Base-by-base conservation (phyloP, 192 early-diverging fungal species). In the Backusella tarrabulga region DNA sequence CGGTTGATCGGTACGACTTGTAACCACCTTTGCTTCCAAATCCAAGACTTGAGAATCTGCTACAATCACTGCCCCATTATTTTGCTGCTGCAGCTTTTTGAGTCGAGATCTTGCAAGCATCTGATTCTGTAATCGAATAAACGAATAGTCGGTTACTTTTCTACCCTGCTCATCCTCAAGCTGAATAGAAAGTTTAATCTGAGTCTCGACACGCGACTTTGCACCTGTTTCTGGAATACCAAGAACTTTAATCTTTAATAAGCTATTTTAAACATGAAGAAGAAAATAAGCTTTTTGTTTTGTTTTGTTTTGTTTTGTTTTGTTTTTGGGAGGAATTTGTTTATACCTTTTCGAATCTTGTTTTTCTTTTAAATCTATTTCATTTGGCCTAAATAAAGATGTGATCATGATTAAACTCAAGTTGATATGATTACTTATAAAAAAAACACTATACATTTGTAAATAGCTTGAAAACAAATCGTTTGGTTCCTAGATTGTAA, bases 141-240 rank as follows among this genome's bases (percentile, higher is more conserved):
- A 95, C 44, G 95, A 91, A 93, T 95, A 97, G 74, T 87, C 83
- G 26, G 81, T 79, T 17, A 91, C 91, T 42, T 91, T 92, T 73
- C 92, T 91, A 75, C 92, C 93, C 69, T 86, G 76, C 54, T 85
- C 81, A 15, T 88, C 92, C 1, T 92, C 87, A 34, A 98, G 86
- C 76, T 96, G 94, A 77, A 98, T 81, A 36, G 93, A 95, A 32
- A 97, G 86, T 74, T 95, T 96, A 79, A 96, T 96, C 84, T 97
- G 97, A 23, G 97, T 98, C 85, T 98, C 96, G 44, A 97, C 96
- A 6, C 96, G 85, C 12, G 95, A 97, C 81, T 96, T 95, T 35
- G 93, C 93, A 54, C 89, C 89, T 44, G 80, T 83, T 36, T 73
- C 75, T 19, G 88, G 86, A 32, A 90, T 79, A 26, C 89, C 89